phyloP scores from a whole-genome alignment of 306 rosid species.

The Fragaria iinumae region DNA sequence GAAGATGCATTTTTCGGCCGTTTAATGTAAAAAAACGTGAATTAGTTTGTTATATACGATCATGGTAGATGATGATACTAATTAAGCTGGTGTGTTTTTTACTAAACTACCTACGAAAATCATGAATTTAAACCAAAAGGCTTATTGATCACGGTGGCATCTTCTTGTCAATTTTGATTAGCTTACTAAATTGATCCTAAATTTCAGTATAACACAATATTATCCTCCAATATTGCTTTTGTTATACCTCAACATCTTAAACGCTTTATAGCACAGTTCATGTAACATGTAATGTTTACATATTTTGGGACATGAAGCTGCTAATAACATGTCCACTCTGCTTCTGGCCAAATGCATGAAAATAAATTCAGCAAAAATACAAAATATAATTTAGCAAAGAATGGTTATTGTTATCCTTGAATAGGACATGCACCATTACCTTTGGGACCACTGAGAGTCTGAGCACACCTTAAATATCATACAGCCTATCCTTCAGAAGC shows the following conservation, averaged over 20 bases:
- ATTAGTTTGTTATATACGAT: neutral
- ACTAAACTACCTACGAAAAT: neutral
- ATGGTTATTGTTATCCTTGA: neutral
- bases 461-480: slow-evolving; percentile 6
- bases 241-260: neutral
- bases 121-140: neutral
- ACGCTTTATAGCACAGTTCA: neutral
- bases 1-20: neutral
- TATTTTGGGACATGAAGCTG: neutral
- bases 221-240: neutral
- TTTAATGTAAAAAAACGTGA: neutral
- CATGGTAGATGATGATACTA: neutral
- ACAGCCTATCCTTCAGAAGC: neutral
- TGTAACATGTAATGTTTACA: slow-evolving; percentile 6
- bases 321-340: neutral
- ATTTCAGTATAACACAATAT: neutral
- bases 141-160: no score
- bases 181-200: neutral
- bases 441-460: neutral
- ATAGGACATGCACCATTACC: neutral
- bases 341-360: neutral
- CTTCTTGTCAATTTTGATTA: neutral
- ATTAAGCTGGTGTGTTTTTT: neutral
- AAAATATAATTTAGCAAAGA: neutral
- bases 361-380: neutral